Base-by-base conservation (phyloP, 495 filamentous ascomycete genomes). In the Penicillium macrosclerotiorum region DNA sequence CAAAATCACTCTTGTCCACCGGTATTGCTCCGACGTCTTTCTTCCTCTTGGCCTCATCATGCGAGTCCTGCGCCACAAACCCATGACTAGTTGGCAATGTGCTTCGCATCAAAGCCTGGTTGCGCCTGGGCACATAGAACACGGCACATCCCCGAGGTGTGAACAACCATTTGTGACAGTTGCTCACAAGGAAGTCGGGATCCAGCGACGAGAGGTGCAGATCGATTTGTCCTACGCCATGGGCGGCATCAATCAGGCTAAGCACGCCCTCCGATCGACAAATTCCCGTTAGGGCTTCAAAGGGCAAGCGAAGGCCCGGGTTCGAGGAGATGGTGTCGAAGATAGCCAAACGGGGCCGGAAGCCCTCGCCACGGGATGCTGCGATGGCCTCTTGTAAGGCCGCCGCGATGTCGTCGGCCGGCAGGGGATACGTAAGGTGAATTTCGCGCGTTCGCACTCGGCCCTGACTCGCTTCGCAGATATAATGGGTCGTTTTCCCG, bases 81-180 rank as follows among this genome's bases (percentile, higher is more conserved):
- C 72, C 72, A 27, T 74, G 71, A 17, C 69, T 73, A 27, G 70
- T 94, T 8, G 90, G 88, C 24, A 93, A 35, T 5, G 83, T 81
- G 22, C 78, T 77, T 6, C 84, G 76, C n/a, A 93, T 81, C 22
- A 90, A 60, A 4, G 54, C 58, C 51, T 93, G 89, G 53, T 91
- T 84, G 6, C 80, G 75, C n/a, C 64, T 30, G 0, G 87, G 82
- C 1, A 92, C 86, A 57, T 91, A 84, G 31, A 95, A 75, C 0
- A 87, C 71, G 4, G 88, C 87, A 62, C 83, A 89, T 3, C 77
- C 79, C 16, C 89, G 76, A 17, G 89, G 88, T 2, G 79, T 78
- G 49, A 79, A 84, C 8, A 93, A 72, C 89, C 90, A 95, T 68
- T 94, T 95, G 63, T 94, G 87, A 41, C 77, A 77, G 52, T 91